These are phyloP conservation scores for Didymella pomorum DNA, from an alignment of 2,329 filamentous ascomycete genomes.

Conservation along the genomic window DNA sequence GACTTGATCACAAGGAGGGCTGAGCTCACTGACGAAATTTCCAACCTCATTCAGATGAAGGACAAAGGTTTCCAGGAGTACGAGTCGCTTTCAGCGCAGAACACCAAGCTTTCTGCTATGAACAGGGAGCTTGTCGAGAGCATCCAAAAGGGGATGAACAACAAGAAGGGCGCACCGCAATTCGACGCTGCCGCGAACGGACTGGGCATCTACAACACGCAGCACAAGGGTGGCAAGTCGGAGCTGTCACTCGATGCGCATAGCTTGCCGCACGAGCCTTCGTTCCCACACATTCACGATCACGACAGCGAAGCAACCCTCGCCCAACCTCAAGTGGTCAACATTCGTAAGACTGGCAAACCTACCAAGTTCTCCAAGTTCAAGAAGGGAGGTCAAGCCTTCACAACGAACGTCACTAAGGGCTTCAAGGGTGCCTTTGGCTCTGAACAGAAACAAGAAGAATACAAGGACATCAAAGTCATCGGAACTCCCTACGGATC, in stretches of 20 bases:
- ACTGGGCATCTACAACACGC: slow-evolving; percentile 66
- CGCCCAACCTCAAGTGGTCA: slow-evolving; percentile 87
- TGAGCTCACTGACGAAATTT: slow-evolving; percentile 83
- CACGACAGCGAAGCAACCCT: slow-evolving; percentile 72
- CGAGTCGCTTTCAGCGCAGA: slow-evolving; percentile 92
- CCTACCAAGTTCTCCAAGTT: slow-evolving; percentile 98
- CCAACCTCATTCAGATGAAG: slow-evolving; percentile 81
- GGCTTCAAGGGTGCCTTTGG: slow-evolving; percentile 90
- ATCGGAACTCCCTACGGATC: slow-evolving; percentile 56
- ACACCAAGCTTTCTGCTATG: slow-evolving; percentile 90
- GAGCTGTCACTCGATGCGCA: slow-evolving; percentile 55
- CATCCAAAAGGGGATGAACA: slow-evolving; percentile 92
- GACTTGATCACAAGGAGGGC: slow-evolving; percentile 89
- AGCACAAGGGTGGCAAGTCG: slow-evolving; percentile 50
- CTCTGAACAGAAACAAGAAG: slow-evolving; percentile 64
- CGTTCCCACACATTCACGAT: slow-evolving; percentile 56
- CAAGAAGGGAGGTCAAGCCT: slow-evolving; percentile 94
- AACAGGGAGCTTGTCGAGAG: slow-evolving; percentile 95
- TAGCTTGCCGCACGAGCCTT: slow-evolving; percentile 44
- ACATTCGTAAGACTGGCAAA: slow-evolving; percentile 86
- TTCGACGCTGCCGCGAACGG: slow-evolving; percentile 61
- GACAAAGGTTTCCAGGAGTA: slow-evolving; percentile 95
- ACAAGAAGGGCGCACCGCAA: slow-evolving; percentile 59
- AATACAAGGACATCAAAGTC: slow-evolving; percentile 62
- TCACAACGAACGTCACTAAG: slow-evolving; percentile 93